phyloP scores from a whole-genome alignment of 2,329 filamentous ascomycete species.

The Delphinella strobiligena region DNA sequence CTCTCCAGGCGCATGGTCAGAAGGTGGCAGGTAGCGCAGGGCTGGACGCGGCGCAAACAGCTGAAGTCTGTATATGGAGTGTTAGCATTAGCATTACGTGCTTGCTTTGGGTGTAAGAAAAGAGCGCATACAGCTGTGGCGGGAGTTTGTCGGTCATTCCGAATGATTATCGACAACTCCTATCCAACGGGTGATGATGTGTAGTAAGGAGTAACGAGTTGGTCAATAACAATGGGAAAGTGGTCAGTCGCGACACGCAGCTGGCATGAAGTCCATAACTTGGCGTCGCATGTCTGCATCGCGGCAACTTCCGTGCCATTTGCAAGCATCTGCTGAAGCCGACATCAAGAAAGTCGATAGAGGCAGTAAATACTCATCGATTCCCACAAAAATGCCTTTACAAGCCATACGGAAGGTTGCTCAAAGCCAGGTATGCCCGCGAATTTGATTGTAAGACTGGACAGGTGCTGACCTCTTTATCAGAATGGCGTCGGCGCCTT shows the following conservation, averaged over 20 bases:
- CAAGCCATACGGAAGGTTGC: slow-evolving; percentile 41
- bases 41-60: slow-evolving; percentile 92
- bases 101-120: slow-evolving; percentile 61
- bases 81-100: slow-evolving; percentile 56
- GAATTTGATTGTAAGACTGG: neutral
- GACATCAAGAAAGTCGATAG: neutral
- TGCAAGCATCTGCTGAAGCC: too few species aligned
- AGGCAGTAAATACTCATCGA: neutral
- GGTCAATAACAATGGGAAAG: too few species aligned
- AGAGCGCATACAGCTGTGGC: neutral
- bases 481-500: slow-evolving; percentile 96
- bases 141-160: slow-evolving; percentile 2
- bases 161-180: too few species aligned
- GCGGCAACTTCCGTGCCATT: neutral
- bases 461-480: slow-evolving; percentile 10
- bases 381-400: slow-evolving; percentile 32
- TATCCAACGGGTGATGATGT: too few species aligned
- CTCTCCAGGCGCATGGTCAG: slow-evolving; percentile 72
- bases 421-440: slow-evolving; percentile 40
- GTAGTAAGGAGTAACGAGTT: too few species aligned
- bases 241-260: too few species aligned
- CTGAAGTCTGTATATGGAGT: slow-evolving; percentile 64
- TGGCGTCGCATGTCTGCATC: too few species aligned
- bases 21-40: slow-evolving; percentile 74
- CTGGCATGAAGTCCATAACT: too few species aligned